phyloP scores from a whole-genome alignment of 1,139 yeast genomes.

The Candida frijolesensis region DNA sequence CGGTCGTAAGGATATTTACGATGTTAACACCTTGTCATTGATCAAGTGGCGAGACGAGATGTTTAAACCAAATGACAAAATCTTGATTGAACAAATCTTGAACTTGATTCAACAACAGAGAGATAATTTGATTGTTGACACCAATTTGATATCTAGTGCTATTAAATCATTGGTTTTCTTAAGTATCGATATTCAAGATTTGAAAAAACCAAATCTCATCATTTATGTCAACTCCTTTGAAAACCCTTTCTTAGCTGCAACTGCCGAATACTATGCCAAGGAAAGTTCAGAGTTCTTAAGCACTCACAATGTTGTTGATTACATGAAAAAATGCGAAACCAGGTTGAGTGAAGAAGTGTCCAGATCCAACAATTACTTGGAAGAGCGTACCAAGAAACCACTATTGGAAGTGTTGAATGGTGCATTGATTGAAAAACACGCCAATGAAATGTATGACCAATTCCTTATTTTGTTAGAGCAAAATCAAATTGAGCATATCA shows the following conservation, averaged over 20 bases:
- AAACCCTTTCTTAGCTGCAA: constrained; percentile 68
- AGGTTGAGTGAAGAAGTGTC: constrained; percentile 82
- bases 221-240: constrained; percentile 85
- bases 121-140: constrained; percentile 74
- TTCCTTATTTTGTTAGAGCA: constrained; percentile 73
- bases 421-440: constrained; percentile 78
- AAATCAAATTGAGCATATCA: constrained; percentile 74
- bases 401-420: constrained; percentile 74
- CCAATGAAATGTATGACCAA: constrained; percentile 75
- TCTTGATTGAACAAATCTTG: constrained; percentile 70
- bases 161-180: constrained; percentile 80
- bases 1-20: constrained; percentile 89
- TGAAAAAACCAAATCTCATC: constrained; percentile 79
- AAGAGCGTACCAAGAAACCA: constrained; percentile 81
- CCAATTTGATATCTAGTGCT: constrained; percentile 68
- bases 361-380: constrained; percentile 76
- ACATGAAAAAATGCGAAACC: constrained; percentile 82
- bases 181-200: constrained; percentile 78
- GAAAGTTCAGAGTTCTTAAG: constrained; percentile 72
- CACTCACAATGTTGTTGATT: constrained; percentile 84
- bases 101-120: constrained; percentile 77
- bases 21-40: constrained; percentile 84
- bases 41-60: constrained; percentile 86
- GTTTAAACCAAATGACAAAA: constrained; percentile 66
- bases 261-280: constrained; percentile 68